Conservation (phyloP, 1,284 basidiomycete genomes). For the Tilletia indica region DNA sequence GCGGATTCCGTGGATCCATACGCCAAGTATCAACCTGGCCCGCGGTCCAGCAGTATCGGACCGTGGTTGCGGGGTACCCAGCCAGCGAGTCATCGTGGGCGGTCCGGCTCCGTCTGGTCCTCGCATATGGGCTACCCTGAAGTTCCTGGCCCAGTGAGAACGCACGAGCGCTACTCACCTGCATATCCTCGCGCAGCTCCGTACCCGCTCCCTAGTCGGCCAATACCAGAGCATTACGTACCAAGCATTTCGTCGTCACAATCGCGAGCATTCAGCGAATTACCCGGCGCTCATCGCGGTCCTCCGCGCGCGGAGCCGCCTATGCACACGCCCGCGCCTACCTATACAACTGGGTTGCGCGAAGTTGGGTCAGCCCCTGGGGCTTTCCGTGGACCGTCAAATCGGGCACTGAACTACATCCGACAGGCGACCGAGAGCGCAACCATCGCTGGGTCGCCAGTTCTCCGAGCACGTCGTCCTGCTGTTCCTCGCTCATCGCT, state of each 20-base stretch:
- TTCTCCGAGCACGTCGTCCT: background rate
- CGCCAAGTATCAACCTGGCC: slow-evolving; percentile 4
- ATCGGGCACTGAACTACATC: slow-evolving; percentile 11
- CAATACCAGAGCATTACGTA: too few relatives aligned
- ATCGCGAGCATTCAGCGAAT: too few relatives aligned
- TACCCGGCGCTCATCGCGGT: too few relatives aligned
- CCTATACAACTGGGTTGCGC: background rate
- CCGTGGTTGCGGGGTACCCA: background rate
- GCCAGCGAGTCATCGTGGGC: background rate
- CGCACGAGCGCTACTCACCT: background rate
- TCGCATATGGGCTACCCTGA: background rate
- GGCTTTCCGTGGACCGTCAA: background rate
- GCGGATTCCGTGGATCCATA: background rate
- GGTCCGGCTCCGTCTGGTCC: background rate
- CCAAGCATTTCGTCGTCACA: background rate
- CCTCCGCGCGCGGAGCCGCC: too few relatives aligned
- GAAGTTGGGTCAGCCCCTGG: background rate
- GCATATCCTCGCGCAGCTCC: background rate
- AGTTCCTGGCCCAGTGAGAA: background rate
- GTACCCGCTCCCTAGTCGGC: background rate
- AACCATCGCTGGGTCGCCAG: background rate
- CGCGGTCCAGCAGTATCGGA: slow-evolving; percentile 11
- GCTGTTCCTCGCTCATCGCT: too few relatives aligned
- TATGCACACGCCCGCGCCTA: background rate
- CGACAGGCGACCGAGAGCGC: background rate